Evolutionary conservation across 2,329 filamentous ascomycete species (phyloP), one percentile per base, ranked within the genome.

Genomic region (Phialocephala sp.): DNA sequence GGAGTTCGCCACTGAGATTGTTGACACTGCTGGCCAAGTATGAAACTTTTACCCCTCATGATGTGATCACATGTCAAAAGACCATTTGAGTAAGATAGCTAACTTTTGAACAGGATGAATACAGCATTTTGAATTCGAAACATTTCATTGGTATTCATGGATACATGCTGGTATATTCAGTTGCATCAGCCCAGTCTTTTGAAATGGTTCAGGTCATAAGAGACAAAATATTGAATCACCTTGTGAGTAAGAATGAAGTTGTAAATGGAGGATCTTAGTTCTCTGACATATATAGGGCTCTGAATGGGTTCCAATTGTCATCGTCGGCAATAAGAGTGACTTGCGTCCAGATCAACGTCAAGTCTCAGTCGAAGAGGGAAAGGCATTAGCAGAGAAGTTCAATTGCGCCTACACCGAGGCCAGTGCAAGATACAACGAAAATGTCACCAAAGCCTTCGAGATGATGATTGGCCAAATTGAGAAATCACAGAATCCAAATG

Each of bases 141-240:
- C 94, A 98, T 78, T 98, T 98, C 76, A 98, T 99, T 78, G 95
- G 95, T 69, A 98, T 98, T 72, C 95, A 99, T 82, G 95, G 95
- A 64, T 99, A 98, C 80, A 93, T 99, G 87, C 90, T 99, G 67
- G 94, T 97, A 58, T 99, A 99, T 81, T 97, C 94, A n/a, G 94
- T 99, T 59, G 91, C 92, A 24, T 97, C 92, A 57, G 89, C 92
- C 75, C 91, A 95, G 73, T 97, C 93, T 11, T 98, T 97, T 76
- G 95, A 99, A 78, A 99, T 98, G 94, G 91, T 97, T 59, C 89
- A 92, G 75, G 93, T 97, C 66, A 97, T 99, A 72, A 86, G 94
- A 32, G 94, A 98, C 78, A 99, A 98, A 85, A 97, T 99, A 69
- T 83, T 99, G 65, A 97, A 97, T 78, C 94, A 98, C 77, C 82